phyloP scores from a whole-genome alignment of 2,329 filamentous ascomycete species.

The Akanthomyces uredinophilus region DNA sequence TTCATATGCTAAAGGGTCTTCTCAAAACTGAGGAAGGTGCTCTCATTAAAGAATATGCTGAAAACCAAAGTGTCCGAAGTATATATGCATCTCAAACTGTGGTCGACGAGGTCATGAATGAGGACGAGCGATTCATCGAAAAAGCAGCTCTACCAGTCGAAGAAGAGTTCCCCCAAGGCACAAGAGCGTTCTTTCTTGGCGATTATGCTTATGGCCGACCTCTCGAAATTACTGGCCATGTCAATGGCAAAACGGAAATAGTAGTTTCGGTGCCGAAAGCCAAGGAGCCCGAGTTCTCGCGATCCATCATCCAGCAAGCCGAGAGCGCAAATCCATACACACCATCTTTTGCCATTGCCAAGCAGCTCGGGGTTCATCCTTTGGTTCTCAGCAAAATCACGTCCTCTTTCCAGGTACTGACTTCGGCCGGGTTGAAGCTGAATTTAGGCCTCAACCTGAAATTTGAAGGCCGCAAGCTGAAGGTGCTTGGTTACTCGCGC shows the following conservation, averaged over 20 bases:
- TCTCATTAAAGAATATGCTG: constrained; percentile 85
- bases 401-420: constrained; percentile 80
- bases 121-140: constrained; percentile 91
- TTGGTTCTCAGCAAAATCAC: constrained; percentile 93
- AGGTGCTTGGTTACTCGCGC: constrained; percentile 91
- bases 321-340: constrained; percentile 70
- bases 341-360: constrained; percentile 85
- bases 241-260: constrained; percentile 69
- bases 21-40: constrained; percentile 87
- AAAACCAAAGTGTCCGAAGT: constrained; percentile 77
- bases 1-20: constrained; percentile 90
- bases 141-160: constrained; percentile 80
- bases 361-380: constrained; percentile 73
- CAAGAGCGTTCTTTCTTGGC: constrained; percentile 86
- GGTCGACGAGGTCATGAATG: constrained; percentile 83
- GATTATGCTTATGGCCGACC: constrained; percentile 90
- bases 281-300: constrained; percentile 77
- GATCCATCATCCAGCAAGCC: constrained; percentile 63
- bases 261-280: constrained; percentile 67
- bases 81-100: constrained; percentile 89
- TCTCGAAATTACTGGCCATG: constrained; percentile 73
- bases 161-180: constrained; percentile 81
- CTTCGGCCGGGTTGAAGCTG: constrained; percentile 71
- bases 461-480: constrained; percentile 91
- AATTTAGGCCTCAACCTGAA: constrained; percentile 95